Base-by-base conservation (phyloP, 345 rosid genomes). In the Turnera subulata region DNA sequence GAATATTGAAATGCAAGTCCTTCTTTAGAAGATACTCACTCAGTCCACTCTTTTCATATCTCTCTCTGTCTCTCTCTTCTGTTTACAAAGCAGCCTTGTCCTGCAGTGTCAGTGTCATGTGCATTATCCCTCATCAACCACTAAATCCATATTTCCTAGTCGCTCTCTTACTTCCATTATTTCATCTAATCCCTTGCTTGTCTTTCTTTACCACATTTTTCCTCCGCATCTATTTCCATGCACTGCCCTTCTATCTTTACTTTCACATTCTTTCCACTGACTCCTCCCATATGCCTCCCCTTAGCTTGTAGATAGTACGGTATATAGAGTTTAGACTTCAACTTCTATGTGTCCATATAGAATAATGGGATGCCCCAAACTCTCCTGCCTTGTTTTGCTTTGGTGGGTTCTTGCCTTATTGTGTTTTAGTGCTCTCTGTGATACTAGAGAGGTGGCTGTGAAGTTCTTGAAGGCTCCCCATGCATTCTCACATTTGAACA, bases 391-490 rank as follows among this genome's bases (percentile, higher is more conserved):
- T 55, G 56, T 66, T 72, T 64, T 76, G 23, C 74, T 73, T 69
- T 73, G 46, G 53, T 82, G 62, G 74, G 52, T 69, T 59, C 65
- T 78, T 55, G 57, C 73, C 17, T 38, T 73, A 62, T 54, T 62
- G 47, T 71, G 68, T 48, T 56, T 57, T 46, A 58, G 65, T 71
- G 77, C 73, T 60, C 69, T 54, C 47, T 73, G 68, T 55, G 60
- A 62, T 55, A 65, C 22, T 69, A 50, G 78, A 63, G 78, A 68
- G 62, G 58, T 73, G 29, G 68, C 80, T 38, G 75, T 88, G 9
- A 79, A 85, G 83, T 80, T 88, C 79, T 70, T 84, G 61, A 79
- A 74, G 73, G 62, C 81, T 68, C 97, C 97, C 45, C 76, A 35
- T 56, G 46, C 75, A 51, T 62, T 71, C 58, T 88, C 98, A 5